Base-by-base conservation (phyloP, 2,329 filamentous ascomycete genomes). In the Claviceps capensis region DNA sequence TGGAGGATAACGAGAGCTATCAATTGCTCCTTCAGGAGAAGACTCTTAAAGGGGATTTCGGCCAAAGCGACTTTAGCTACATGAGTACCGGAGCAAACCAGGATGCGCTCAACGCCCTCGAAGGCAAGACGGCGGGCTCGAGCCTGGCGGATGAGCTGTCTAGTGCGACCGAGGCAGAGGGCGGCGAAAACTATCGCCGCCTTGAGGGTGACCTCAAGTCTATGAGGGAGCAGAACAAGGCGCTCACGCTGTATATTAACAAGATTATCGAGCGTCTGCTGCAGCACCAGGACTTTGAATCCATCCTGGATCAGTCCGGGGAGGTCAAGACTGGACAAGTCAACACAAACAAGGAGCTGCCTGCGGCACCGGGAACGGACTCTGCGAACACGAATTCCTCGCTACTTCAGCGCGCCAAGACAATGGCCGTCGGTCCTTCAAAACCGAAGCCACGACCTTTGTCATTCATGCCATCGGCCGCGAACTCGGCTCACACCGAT, bases 1-100 rank as follows among this genome's bases (percentile, higher is more conserved):
- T 96, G 86, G 93, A 98, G 70, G 93, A 98, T 68, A 97, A 97
- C 62, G 93, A 98, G 69, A 95, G 89, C 69, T 98, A 95, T 69
- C 91, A 97, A 69, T 78, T 97, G 40, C 81, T 98, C 17, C 81
- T 98, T 23, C 88, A 89, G 63, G 90, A 97, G 68, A 91, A 89
- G 75, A 97, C 93, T 1, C 78, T 98, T 53, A 95, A 94, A 64
- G 93, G 93, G 34, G 91, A 97, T 64, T 91, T 96, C 65, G 78
- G 79, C 62, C 88, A 85, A 63, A 85, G 78, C 60, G 86, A 91
- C 62, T 88, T 95, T 66, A 81, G 87, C 72, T 85, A 82, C 61
- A 77, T 79, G 71, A 71, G 72, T 49, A 64, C 65, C 37, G 71
- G 75, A 40, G 77, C 77, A 22, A 83, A 84, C 64, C 77, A 81